Base-by-base conservation (phyloP, 2,329 filamentous ascomycete species). In the Nemania sp. region DNA sequence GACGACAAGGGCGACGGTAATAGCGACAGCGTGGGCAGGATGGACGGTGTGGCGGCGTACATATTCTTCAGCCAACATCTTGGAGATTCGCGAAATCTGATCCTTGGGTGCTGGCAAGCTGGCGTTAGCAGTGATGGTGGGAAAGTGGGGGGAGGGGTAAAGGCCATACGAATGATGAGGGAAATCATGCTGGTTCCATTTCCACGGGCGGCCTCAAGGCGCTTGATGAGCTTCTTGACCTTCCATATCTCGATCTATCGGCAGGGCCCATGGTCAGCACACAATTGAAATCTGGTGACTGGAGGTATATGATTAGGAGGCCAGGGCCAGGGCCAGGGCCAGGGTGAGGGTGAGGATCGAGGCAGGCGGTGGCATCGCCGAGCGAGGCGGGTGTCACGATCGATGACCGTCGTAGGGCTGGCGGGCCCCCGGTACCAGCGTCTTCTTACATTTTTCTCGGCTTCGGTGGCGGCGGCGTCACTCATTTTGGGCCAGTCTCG, bases 11-110 rank as follows among this genome's bases (percentile, higher is more conserved):
- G 37, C 17, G 35, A 25, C n/a, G n/a, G n/a, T n/a, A n/a, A n/a
- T n/a, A n/a, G n/a, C n/a, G n/a, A n/a, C n/a, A n/a, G 10, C 12
- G 32, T 2, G 56, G 42, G 45, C 29, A 45, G 15, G n/a, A 42
- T 6, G 35, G 29, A 39, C 7, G 42, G 54, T 46, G 35, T 37
- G 32, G 43, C 37, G 13, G n/a, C 90, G 69, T 85, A 95, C 91
- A 76, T 95, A 97, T 91, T 97, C 93, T 97, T 99, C 95, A 83
- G 96, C 96, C 89, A 99, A 90, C 95, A 99, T 99, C 86, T 98
- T 98, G 63, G 95, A 91, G 57, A 91, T 90, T 74, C 93, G 90
- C 47, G 95, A 98, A 67, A 99, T 87, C 81, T 99, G 95, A 79
- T 97, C 93, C 87, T 99, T 99, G 70, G 95, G 95, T 63, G 95